These are phyloP conservation scores for Leccinum pellstonianum DNA, from an alignment of 768 basidiomycete species.

Conservation along the genomic window DNA sequence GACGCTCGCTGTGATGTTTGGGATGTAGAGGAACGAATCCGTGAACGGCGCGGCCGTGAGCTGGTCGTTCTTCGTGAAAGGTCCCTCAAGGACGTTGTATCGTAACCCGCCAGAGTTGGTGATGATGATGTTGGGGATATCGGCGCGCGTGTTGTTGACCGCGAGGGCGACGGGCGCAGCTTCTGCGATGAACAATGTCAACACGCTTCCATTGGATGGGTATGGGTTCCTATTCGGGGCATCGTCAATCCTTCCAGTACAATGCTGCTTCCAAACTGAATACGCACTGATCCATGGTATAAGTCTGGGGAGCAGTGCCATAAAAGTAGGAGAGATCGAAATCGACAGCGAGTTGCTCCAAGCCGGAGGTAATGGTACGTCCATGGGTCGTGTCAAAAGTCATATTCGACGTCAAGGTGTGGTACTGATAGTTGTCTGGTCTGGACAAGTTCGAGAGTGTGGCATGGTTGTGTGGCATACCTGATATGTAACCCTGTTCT, in stretches of 20 bases:
- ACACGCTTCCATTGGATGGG: slow-evolving; percentile 56
- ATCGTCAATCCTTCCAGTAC: background rate
- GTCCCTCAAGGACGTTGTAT: slow-evolving; percentile 64
- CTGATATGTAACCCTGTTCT: slow-evolving; percentile 75
- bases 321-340: slow-evolving; percentile 66
- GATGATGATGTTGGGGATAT: slow-evolving; percentile 62
- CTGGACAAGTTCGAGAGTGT: background rate
- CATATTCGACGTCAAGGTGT: slow-evolving; percentile 49
- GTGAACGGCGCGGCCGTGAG: slow-evolving; percentile 71
- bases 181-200: slow-evolving; percentile 56
- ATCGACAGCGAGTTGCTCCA: slow-evolving; percentile 49
- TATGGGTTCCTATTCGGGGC: slow-evolving; percentile 48
- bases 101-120: slow-evolving; percentile 63
- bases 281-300: slow-evolving; percentile 59
- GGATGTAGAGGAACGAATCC: slow-evolving; percentile 62
- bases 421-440: slow-evolving; percentile 48
- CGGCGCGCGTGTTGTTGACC: slow-evolving; percentile 61
- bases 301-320: slow-evolving; percentile 77
- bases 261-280: background rate
- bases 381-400: slow-evolving; percentile 66
- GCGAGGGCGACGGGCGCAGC: slow-evolving; percentile 55
- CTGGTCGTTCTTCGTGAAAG: slow-evolving; percentile 81
- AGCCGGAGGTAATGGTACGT: slow-evolving; percentile 49
- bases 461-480: slow-evolving; percentile 31
- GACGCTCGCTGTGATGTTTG: slow-evolving; percentile 47